Evolutionary conservation across 805 yeast species (phyloP).

Genomic region (Yueomyces sp.): DNA sequence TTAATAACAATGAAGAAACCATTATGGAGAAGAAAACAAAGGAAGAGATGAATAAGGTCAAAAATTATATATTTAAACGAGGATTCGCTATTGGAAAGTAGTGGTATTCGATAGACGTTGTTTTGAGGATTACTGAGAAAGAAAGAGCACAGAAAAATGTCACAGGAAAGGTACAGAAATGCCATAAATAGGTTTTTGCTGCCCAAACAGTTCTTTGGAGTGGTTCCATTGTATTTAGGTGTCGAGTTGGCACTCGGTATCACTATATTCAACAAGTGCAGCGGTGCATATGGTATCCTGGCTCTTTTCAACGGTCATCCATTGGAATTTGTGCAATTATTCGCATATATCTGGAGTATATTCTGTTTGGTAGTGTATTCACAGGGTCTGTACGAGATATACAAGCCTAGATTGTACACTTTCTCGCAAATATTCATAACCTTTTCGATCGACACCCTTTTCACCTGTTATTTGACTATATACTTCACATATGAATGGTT

Average conservation of each 20-base stretch:
- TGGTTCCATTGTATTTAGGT: slow-evolving; percentile 72
- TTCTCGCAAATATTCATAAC: slow-evolving; percentile 50
- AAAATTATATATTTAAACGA: too few relatives aligned
- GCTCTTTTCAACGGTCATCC: slow-evolving; percentile 87
- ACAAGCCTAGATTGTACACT: slow-evolving; percentile 43
- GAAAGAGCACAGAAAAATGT: neutral
- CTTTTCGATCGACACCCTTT: slow-evolving; percentile 53
- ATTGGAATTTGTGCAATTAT: slow-evolving; percentile 69
- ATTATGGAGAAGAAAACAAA: neutral
- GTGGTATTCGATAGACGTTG: too few relatives aligned
- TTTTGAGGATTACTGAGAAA: too few relatives aligned
- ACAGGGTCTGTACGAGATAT: slow-evolving; percentile 39
- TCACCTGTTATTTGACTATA: slow-evolving; percentile 55
- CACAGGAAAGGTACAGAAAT: neutral
- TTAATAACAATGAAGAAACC: too few relatives aligned
- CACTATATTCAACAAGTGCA: slow-evolving; percentile 73
- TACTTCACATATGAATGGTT: slow-evolving; percentile 75
- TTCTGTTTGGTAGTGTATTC: slow-evolving; percentile 50
- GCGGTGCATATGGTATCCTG: slow-evolving; percentile 77
- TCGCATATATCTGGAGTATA: slow-evolving; percentile 56
- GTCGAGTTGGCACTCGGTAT: slow-evolving; percentile 69
- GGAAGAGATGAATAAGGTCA: slow-evolving; percentile 2
- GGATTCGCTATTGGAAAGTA: too few relatives aligned
- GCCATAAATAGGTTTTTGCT: neutral
- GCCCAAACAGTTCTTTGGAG: slow-evolving; percentile 39